Evolutionary conservation across 768 basidiomycete genomes (phyloP), one percentile per base, ranked within the genome.

Genomic region (Leucocoprinus birnbaumii): DNA sequence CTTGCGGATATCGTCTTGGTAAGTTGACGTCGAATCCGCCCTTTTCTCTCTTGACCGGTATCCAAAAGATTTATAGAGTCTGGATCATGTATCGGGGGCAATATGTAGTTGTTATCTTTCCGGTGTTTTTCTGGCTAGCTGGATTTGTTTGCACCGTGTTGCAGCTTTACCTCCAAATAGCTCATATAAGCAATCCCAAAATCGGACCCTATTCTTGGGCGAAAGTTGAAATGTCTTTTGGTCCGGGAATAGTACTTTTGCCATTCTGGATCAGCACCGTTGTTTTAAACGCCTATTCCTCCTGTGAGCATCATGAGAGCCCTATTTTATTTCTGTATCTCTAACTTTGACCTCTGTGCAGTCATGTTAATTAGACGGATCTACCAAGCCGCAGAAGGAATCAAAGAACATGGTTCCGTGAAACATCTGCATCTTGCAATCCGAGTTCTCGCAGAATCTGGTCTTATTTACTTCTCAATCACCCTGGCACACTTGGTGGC

Each of bases 1-100:
- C 19, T 49, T 34, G 48, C 48, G 2, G 48, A 49, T 24, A 49
- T 49, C 3, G 48, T 49, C 13, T 22, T 49, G 35, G 48, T 49
- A 40, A 14, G 19, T 14, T 44, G 6, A 3, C 16, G 4, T 41
- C 24, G 7, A 3, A 6, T 21, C 24, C 10, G 8, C 8, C 21
- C 3, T 19, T 44, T 11, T 21, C 7, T 21, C 21, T 21, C 21
- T 14, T 31, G 11, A 31, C 7, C 21, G 43, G 21, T n/a, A 14
- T 44, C 10, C n/a, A n/a, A 44, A 21, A 49, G 48, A 49, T 49
- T 5, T 16, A 38, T 22, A 37, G 48, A 13, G 35, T 34, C 48
- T 38, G 35, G 35, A 22, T 49, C 14, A 22, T 49, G 13, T 22
- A 49, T 10, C 21, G 13, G 2, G 21, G 35, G 11, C 35, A 14